Base-by-base conservation (phyloP, 2,329 filamentous ascomycete genomes). In the Fusarium begoniae region DNA sequence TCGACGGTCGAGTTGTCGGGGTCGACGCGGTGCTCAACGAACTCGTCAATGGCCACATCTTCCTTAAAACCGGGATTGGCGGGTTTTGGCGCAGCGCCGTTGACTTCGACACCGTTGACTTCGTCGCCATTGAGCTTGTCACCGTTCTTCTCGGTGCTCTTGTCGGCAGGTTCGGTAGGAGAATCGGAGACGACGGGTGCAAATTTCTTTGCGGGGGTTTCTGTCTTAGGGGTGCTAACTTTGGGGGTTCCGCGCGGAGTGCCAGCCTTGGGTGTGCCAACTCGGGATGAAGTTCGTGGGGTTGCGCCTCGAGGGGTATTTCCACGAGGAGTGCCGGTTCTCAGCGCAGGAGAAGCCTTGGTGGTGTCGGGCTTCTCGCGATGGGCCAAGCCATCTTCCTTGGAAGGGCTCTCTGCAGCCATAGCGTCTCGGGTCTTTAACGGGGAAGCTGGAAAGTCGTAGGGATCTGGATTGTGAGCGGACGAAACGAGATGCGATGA, bases 401-500 rank as follows among this genome's bases (percentile, higher is more conserved):
- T 77, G 32, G 47, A 55, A 22, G 75, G 69, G 26, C 70, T 69
- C 17, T 62, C 66, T 1, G 57, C 30, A 37, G 48, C 41, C 54
- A 74, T 74, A 26, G 59, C 69, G 44, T 66, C 64, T 54, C 59
- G 59, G 11, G 64, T 43, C 43, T 56, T 67, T 26, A 51, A 38
- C 5, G 77, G 77, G 44, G 77, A 78, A 47, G 44, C 45, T 37
- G 77, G 75, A 30, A 78, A 63, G 38, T 78, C 75, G 69, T 79
- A 79, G 8, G 71, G 76, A 55, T 78, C 77, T 79, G 53, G 41
- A 40, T 3, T 22, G 61, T 73, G 47, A 73, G 69, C 62, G 35
- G 13, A 43, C 22, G 58, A n/a, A 35, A 41, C 20, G 38, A 12
- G 4, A 22, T 26, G 43, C 24, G 48, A 55, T 14, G 18, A n/a